These are phyloP conservation scores for Pythium chondricola DNA, from an alignment of 352 stramenopile species.

Conservation along the genomic window DNA sequence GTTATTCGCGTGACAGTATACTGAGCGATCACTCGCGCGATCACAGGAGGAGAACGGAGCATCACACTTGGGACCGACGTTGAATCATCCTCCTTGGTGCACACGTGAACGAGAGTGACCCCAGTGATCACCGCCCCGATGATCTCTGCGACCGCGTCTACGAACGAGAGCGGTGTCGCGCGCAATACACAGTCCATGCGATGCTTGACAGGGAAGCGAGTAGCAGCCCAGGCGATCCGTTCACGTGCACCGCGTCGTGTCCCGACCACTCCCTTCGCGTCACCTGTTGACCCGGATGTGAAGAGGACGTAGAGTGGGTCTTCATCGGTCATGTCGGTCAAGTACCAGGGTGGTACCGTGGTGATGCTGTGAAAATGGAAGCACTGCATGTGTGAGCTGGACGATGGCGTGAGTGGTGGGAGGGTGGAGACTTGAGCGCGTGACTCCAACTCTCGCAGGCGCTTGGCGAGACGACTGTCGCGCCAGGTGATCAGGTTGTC, in stretches of 20 bases:
- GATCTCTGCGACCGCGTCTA: conserved; percentile 50
- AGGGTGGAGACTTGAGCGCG: background rate
- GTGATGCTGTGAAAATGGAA: background rate
- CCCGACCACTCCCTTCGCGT: conserved; percentile 39
- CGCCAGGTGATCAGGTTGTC: too few species aligned
- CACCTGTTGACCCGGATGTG: conserved; percentile 49
- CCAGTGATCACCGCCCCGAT: conserved; percentile 33
- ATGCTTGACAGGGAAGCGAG: conserved; percentile 25
- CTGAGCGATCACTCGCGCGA: conserved; percentile 16
- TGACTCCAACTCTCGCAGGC: too few species aligned
- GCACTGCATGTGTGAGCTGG: background rate
- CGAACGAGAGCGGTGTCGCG: conserved; percentile 29
- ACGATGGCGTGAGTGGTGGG: background rate
- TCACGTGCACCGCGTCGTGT: conserved; percentile 31
- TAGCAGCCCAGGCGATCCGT: conserved; percentile 48
- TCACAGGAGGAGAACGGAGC: conserved; percentile 25
- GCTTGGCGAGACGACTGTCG: too few species aligned
- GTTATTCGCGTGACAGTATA: conserved; percentile 38
- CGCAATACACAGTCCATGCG: conserved; percentile 29
- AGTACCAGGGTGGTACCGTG: background rate
- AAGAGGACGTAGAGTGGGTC: conserved; percentile 48
- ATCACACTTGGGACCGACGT: conserved; percentile 25
- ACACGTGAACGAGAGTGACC: conserved; percentile 38
- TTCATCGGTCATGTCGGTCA: background rate
- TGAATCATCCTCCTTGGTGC: background rate